Conservation (phyloP, 2,329 filamentous ascomycete species). For the Aspergillus transmontanensis region DNA sequence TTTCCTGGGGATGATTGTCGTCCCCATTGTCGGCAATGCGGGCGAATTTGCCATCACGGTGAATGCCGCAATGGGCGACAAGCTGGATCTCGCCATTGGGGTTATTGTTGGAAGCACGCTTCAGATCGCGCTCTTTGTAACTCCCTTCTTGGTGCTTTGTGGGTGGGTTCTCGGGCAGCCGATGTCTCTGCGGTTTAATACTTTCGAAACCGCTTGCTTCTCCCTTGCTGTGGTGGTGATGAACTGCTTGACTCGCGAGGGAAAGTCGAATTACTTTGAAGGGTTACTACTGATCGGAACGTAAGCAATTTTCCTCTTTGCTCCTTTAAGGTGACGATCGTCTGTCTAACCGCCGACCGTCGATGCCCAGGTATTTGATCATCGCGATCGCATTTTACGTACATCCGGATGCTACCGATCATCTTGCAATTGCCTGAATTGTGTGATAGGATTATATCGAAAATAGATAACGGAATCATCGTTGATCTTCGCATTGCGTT, state of each 20-base stretch:
- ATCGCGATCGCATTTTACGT: constrained; percentile 24
- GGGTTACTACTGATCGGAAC: constrained; percentile 22
- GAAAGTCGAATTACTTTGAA: constrained; percentile 24
- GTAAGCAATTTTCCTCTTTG: constrained; percentile 10
- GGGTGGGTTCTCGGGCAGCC: constrained; percentile 57
- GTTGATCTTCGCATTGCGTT: background rate
- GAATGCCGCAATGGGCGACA: constrained; percentile 58
- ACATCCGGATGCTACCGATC: constrained; percentile 14
- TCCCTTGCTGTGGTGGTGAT: constrained; percentile 24
- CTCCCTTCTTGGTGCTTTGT: constrained; percentile 59
- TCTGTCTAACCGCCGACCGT: constrained; percentile 2
- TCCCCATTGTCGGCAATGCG: constrained; percentile 61
- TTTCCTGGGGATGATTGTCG: constrained; percentile 59
- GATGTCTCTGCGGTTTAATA: constrained; percentile 40
- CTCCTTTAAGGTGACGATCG: background rate
- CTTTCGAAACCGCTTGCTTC: constrained; percentile 23
- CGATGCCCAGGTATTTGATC: constrained; percentile 16
- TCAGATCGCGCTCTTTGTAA: constrained; percentile 60
- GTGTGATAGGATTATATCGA: background rate
- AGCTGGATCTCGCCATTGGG: constrained; percentile 60
- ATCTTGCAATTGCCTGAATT: background rate
- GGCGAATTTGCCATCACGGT: constrained; percentile 60
- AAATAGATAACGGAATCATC: too few species aligned
- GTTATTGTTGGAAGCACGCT: constrained; percentile 58
- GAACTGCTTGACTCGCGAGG: constrained; percentile 24